phyloP scores from a whole-genome alignment of 2,329 filamentous ascomycete species.

The Didymella arachidicola region DNA sequence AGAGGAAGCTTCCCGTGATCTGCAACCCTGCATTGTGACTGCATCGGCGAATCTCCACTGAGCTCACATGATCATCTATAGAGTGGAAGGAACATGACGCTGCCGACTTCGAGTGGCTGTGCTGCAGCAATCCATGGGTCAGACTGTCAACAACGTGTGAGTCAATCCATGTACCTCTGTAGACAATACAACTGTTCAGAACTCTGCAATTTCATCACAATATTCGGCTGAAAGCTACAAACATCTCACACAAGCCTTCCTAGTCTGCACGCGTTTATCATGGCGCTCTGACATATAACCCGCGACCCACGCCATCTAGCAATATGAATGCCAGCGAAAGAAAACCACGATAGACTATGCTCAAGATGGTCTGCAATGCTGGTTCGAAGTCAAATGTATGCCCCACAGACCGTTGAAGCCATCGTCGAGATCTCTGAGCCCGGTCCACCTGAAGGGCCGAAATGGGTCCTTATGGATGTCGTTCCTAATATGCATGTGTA shows the following conservation, averaged over 20 bases:
- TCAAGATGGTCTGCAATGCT: neutral
- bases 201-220: neutral
- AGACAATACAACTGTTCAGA: neutral
- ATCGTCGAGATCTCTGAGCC: neutral
- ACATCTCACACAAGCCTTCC: neutral
- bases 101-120: neutral
- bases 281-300: neutral
- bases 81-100: neutral
- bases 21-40: neutral
- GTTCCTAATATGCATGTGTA: slow-evolving; percentile 18
- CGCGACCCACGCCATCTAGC: neutral
- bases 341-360: neutral
- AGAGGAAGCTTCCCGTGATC: neutral
- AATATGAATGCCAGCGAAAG: neutral
- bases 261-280: neutral
- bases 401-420: neutral
- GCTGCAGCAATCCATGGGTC: neutral
- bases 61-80: neutral
- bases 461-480: slow-evolving; percentile 1
- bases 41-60: neutral
- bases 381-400: neutral
- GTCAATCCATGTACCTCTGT: neutral
- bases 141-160: neutral
- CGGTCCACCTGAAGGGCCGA: neutral
- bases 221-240: neutral